phyloP scores from a whole-genome alignment of 805 yeast species.

The Wilhelminamyces savonicus region DNA sequence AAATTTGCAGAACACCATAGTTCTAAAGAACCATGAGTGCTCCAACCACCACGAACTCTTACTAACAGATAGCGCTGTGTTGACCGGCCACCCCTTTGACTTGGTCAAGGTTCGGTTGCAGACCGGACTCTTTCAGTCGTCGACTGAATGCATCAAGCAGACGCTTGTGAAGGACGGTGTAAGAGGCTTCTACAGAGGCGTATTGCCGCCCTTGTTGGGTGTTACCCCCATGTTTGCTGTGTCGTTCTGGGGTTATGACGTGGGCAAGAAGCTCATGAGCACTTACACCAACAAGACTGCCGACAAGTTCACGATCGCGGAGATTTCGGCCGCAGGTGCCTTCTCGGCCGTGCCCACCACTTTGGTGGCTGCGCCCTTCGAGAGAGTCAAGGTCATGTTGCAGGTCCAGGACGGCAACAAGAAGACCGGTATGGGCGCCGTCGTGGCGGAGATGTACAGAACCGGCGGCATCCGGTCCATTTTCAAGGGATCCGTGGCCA shows the following conservation, averaged over 20 bases:
- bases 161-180: slow-evolving; percentile 73
- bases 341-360: slow-evolving; percentile 93
- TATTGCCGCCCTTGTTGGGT: slow-evolving; percentile 89
- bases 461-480: slow-evolving; percentile 82
- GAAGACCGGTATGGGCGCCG: slow-evolving; percentile 48
- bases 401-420: slow-evolving; percentile 57
- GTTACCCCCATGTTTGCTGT: slow-evolving; percentile 99
- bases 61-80: slow-evolving; percentile 57
- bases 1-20: too few species aligned
- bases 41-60: too few species aligned
- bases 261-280: slow-evolving; percentile 74
- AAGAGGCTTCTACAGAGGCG: slow-evolving; percentile 85
- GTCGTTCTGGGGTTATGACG: slow-evolving; percentile 96
- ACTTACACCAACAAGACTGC: slow-evolving; percentile 31
- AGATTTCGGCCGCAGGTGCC: slow-evolving; percentile 89
- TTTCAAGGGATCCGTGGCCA: slow-evolving; percentile 87
- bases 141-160: slow-evolving; percentile 60
- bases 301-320: slow-evolving; percentile 49
- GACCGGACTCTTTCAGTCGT: slow-evolving; percentile 63
- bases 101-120: slow-evolving; percentile 88
- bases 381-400: slow-evolving; percentile 88
- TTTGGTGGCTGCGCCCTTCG: slow-evolving; percentile 95
- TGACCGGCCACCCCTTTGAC: slow-evolving; percentile 96
- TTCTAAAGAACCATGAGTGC: too few species aligned
- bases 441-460: slow-evolving; percentile 59